Evolutionary conservation across 2,329 filamentous ascomycete genomes (phyloP).

Genomic region (Colletotrichum horii): DNA sequence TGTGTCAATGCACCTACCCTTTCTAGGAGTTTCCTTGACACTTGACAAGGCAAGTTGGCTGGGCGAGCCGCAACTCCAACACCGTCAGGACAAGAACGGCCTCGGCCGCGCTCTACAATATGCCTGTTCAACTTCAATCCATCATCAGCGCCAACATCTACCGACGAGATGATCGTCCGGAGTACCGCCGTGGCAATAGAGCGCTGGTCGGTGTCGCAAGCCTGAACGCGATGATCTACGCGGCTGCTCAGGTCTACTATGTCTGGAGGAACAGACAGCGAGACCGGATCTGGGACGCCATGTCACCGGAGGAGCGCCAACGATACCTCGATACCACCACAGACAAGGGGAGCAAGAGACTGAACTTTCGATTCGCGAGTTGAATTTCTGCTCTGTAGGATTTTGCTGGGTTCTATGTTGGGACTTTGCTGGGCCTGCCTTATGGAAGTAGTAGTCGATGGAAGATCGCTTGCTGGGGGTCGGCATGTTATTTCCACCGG

Average conservation of each 20-base stretch:
- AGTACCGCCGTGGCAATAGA: slow-evolving; percentile 27
- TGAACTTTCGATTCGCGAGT: slow-evolving; percentile 25
- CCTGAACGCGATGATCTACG: slow-evolving; percentile 36
- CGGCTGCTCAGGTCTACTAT: slow-evolving; percentile 59
- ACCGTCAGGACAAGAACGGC: slow-evolving; percentile 67
- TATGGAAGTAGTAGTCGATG: not conserved
- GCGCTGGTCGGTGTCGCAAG: slow-evolving; percentile 26
- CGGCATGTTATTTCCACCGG: not conserved
- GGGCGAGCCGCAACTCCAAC: slow-evolving; percentile 62
- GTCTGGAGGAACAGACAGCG: slow-evolving; percentile 50
- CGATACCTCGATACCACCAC: slow-evolving; percentile 18
- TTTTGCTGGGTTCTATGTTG: not conserved
- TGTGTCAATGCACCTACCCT: not conserved
- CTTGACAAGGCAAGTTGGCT: slow-evolving; percentile 54
- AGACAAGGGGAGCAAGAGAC: slow-evolving; percentile 23
- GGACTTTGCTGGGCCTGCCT: not conserved
- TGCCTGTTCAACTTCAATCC: slow-evolving; percentile 49
- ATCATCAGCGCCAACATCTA: slow-evolving; percentile 53
- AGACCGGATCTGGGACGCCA: slow-evolving; percentile 49
- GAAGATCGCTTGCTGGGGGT: not conserved
- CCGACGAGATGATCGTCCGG: slow-evolving; percentile 47
- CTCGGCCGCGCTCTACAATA: slow-evolving; percentile 65
- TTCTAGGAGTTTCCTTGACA: not conserved
- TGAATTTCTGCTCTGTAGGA: slow-evolving; percentile 8
- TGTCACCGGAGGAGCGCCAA: slow-evolving; percentile 37